Conservation (phyloP, 352 stramenopile species). For the Pythium periplocum region DNA sequence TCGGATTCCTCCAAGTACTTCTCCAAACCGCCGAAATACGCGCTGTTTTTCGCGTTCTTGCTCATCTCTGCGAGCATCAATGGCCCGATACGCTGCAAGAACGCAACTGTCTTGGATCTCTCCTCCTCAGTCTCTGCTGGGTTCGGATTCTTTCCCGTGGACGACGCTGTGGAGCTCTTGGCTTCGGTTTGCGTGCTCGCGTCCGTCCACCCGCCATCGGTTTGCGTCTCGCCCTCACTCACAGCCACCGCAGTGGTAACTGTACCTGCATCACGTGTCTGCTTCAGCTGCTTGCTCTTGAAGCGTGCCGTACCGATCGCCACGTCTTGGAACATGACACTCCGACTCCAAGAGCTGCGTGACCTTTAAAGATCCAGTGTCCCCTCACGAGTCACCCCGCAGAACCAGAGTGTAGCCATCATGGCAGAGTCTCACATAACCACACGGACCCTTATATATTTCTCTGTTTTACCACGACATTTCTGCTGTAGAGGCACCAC, state of each 20-base stretch:
- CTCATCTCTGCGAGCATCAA: slow-evolving; percentile 61
- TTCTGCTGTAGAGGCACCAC: slow-evolving; percentile 3
- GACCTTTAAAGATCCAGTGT: slow-evolving; percentile 17
- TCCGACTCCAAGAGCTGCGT: neutral
- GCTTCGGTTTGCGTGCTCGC: slow-evolving; percentile 40
- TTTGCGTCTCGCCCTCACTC: slow-evolving; percentile 38
- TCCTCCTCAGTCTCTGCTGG: slow-evolving; percentile 31
- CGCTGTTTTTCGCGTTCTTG: slow-evolving; percentile 31
- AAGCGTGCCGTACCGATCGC: slow-evolving; percentile 40
- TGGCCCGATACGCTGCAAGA: slow-evolving; percentile 35
- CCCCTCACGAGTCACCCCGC: neutral
- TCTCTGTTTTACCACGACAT: slow-evolving; percentile 9
- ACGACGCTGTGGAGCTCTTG: slow-evolving; percentile 18
- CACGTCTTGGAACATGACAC: slow-evolving; percentile 62
- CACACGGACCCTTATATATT: neutral
- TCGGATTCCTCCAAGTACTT: slow-evolving; percentile 52
- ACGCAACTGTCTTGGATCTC: slow-evolving; percentile 23
- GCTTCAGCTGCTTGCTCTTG: slow-evolving; percentile 42
- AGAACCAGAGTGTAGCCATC: slow-evolving; percentile 3
- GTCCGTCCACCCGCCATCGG: slow-evolving; percentile 24
- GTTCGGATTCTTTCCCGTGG: slow-evolving; percentile 9
- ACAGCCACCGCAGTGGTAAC: slow-evolving; percentile 29
- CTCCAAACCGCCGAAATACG: slow-evolving; percentile 51
- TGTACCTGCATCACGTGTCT: slow-evolving; percentile 17
- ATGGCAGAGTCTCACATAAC: neutral